phyloP scores from a whole-genome alignment of 768 basidiomycete species.

The Leccinellum albellum region DNA sequence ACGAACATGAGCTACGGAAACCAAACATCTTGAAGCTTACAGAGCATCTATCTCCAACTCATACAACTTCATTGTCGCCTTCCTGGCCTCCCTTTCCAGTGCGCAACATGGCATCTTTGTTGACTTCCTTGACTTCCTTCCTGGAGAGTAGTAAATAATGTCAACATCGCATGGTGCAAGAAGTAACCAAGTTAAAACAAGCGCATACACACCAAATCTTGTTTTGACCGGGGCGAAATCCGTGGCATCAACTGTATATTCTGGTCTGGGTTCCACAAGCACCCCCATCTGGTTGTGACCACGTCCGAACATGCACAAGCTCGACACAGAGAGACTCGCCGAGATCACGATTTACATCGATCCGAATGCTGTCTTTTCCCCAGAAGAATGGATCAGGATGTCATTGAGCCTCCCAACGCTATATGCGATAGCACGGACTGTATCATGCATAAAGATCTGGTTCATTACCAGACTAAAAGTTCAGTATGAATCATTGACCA shows the following conservation, averaged over 20 bases:
- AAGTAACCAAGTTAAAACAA: not conserved
- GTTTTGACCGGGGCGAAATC: conserved; percentile 32
- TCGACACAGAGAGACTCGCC: conserved; percentile 21
- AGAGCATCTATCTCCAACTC: conserved; percentile 43
- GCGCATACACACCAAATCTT: conserved; percentile 33
- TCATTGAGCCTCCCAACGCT: conserved; percentile 41
- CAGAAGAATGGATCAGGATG: conserved; percentile 29
- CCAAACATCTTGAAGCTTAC: conserved; percentile 24
- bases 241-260: conserved; percentile 29
- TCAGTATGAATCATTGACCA: not conserved
- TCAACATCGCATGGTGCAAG: not conserved
- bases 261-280: conserved; percentile 32
- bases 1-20: not conserved
- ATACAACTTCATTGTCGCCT: conserved; percentile 38
- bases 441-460: conserved; percentile 66
- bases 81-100: conserved; percentile 43
- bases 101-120: conserved; percentile 38
- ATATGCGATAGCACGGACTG: conserved; percentile 11
- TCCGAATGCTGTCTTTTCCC: conserved; percentile 32
- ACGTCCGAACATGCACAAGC: conserved; percentile 40
- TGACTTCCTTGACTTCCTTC: conserved; percentile 41
- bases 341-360: conserved; percentile 33
- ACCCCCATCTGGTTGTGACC: conserved; percentile 28
- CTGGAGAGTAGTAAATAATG: conserved; percentile 11
- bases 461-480: conserved; percentile 64